A percentile compares a stretch with the other conserved stretches of the same genome.
phyloP scores from a whole-genome alignment of 805 yeast genomes.

The Candida maltosa region DNA sequence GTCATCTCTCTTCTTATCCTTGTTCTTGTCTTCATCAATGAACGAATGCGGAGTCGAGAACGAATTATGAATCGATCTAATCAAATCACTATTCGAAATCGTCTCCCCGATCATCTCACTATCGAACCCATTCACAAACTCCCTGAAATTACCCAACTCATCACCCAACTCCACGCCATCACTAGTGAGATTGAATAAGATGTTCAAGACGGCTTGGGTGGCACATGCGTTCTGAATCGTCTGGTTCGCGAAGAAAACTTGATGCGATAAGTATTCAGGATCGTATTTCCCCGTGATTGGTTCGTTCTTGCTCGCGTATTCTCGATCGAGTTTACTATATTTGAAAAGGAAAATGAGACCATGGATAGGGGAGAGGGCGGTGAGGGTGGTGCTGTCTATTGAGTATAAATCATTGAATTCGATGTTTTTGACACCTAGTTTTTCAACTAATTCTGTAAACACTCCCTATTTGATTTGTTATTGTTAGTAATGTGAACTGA shows the following conservation, averaged over 20 bases:
- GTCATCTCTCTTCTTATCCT: constrained; percentile 12
- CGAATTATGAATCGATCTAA: constrained; percentile 58
- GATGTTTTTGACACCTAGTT: constrained; percentile 48
- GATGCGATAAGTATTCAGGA: constrained; percentile 22
- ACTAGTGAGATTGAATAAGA: constrained; percentile 37
- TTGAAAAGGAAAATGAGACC: constrained; percentile 66
- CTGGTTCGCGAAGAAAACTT: constrained; percentile 60
- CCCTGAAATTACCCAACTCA: constrained; percentile 44
- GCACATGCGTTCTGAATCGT: constrained; percentile 69
- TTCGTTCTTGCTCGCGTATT: constrained; percentile 21
- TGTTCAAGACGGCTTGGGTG: constrained; percentile 65
- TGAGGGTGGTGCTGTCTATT: constrained; percentile 43
- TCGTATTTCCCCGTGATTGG: constrained; percentile 48
- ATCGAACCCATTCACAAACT: constrained; percentile 52
- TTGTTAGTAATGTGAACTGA: constrained; percentile 5
- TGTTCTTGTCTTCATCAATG: constrained; percentile 37
- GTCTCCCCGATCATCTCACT: constrained; percentile 59
- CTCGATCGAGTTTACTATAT: constrained; percentile 43
- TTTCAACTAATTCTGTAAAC: constrained; percentile 59
- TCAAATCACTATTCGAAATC: constrained; percentile 54
- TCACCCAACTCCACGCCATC: constrained; percentile 43
- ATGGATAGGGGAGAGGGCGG: constrained; percentile 40
- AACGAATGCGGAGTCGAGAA: constrained; percentile 55
- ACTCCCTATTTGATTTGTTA: constrained; percentile 41
- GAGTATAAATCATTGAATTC: constrained; percentile 58